These are phyloP conservation scores for Mycena albidolilacea DNA, from an alignment of 768 basidiomycete genomes.

Conservation along the genomic window DNA sequence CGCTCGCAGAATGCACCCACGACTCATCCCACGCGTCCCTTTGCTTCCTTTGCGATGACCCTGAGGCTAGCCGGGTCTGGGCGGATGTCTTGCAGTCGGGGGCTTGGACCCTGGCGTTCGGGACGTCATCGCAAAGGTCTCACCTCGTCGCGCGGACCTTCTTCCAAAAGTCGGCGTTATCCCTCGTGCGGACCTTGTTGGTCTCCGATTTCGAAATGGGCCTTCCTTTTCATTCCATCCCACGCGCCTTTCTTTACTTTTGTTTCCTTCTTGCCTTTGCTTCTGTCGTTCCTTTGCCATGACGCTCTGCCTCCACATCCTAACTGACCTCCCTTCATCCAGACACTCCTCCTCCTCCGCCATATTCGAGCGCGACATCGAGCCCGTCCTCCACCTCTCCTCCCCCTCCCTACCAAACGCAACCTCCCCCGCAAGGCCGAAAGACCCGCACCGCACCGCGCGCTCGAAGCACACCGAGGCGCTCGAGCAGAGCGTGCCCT, in stretches of 20 bases:
- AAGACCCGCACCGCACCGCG: constrained; percentile 79
- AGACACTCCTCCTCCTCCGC: constrained; percentile 87
- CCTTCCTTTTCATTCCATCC: no score
- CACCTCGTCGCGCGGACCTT: neutral
- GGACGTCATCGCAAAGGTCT: no score
- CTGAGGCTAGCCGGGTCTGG: no score
- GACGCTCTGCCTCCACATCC: constrained; percentile 5
- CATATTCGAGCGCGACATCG: constrained; percentile 94
- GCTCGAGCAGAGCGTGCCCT: constrained; percentile 85
- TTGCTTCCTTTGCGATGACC: no score
- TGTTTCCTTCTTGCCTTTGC: neutral
- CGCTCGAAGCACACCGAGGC: constrained; percentile 81
- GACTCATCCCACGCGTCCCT: no score
- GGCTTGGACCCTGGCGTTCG: no score
- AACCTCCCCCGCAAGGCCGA: constrained; percentile 41
- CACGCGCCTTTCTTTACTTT: neutral
- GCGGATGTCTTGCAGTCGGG: no score
- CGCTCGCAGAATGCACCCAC: no score
- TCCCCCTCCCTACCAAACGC: constrained; percentile 47
- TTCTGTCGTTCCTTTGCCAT: neutral
- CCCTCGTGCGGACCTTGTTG: no score
- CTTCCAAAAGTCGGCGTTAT: no score
- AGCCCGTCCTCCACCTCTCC: constrained; percentile 64
- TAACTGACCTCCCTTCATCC: constrained; percentile 21
- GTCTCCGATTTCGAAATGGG: no score